A percentile compares a stretch with the other conserved stretches of the same genome.
phyloP scores from a whole-genome alignment of 192 early-diverging fungal species.

The Coemansia sp. region DNA sequence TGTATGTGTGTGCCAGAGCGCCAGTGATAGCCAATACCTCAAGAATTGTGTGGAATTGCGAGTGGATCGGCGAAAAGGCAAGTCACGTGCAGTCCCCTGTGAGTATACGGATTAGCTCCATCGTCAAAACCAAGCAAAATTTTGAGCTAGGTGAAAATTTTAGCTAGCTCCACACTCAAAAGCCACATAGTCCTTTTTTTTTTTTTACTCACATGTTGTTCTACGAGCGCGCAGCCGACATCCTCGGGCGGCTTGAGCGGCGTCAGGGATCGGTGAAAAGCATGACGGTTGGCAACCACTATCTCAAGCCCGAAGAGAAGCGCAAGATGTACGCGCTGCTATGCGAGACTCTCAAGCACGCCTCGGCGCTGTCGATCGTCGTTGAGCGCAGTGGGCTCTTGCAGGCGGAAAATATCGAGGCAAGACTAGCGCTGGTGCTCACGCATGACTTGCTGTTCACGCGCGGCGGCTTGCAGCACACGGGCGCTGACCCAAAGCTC shows the following conservation, averaged over 20 bases:
- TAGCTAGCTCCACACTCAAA: neutral
- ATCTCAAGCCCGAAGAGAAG: conserved; percentile 67
- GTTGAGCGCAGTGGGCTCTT: conserved; percentile 24
- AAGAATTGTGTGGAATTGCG: neutral
- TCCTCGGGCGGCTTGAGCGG: conserved; percentile 69
- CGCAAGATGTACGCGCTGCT: conserved; percentile 87
- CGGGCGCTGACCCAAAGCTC: conserved; percentile 60
- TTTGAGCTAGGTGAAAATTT: neutral
- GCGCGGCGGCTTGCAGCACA: conserved; percentile 65
- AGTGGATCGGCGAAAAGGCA: neutral
- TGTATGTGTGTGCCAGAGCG: neutral
- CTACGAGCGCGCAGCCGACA: conserved; percentile 75
- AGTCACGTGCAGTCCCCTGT: neutral
- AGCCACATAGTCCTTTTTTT: too few species aligned
- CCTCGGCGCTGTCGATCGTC: conserved; percentile 30
- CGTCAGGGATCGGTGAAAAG: conserved; percentile 80
- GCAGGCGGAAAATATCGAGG: conserved; percentile 47
- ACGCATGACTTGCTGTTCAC: conserved; percentile 88
- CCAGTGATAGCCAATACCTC: neutral
- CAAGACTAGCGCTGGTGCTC: conserved; percentile 64
- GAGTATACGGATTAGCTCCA: neutral
- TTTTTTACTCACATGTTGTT: conserved; percentile 32
- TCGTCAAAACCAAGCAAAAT: conserved; percentile 1
- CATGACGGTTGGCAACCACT: conserved; percentile 67
- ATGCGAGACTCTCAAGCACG: conserved; percentile 86